Percentiles rank a stretch among this genome's conserved stretches.
Conservation (phyloP, 257 asterid genomes). For the Lavandula angustifolia region DNA sequence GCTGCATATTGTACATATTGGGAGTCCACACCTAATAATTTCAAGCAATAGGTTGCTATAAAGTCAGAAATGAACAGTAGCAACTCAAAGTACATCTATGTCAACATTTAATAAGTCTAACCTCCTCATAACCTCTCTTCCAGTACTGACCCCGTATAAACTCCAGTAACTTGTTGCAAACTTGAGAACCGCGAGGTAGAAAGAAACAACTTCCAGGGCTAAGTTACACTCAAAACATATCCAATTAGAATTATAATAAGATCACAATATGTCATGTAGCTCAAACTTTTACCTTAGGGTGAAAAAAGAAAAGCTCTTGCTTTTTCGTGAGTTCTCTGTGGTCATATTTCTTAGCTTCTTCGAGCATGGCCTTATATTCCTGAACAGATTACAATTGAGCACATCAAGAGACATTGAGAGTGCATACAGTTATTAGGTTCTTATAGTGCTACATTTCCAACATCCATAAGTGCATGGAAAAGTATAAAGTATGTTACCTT, state of each 20-base stretch:
- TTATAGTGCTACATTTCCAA: constrained; percentile 1
- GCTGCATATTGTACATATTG: constrained; percentile 93
- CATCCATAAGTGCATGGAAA: constrained; percentile 7
- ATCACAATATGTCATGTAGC: constrained; percentile 2
- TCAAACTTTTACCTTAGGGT: constrained; percentile 69
- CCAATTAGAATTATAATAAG: constrained; percentile 24
- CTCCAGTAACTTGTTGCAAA: constrained; percentile 85
- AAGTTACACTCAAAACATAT: constrained; percentile 29
- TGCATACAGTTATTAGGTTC: constrained; percentile 8
- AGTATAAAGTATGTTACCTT: constrained; percentile 52
- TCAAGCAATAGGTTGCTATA: constrained; percentile 27
- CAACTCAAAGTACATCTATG: constrained; percentile 6
- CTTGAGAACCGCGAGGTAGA: constrained; percentile 91
- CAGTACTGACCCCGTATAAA: constrained; percentile 79
- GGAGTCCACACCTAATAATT: constrained; percentile 80
- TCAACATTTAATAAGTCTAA: constrained; percentile 33
- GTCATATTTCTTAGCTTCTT: constrained; percentile 97
- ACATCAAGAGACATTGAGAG: constrained; percentile 29
- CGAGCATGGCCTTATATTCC: constrained; percentile 85
- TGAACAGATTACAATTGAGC: constrained; percentile 41
- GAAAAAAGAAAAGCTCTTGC: constrained; percentile 98
- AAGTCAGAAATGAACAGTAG: constrained; percentile 20
- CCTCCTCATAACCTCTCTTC: constrained; percentile 98
- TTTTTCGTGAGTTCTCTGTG: constrained; percentile 94
- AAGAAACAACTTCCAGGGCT: constrained; percentile 99